Evolutionary conservation across 768 basidiomycete genomes (phyloP).

Genomic region (Ramaria rubella): DNA sequence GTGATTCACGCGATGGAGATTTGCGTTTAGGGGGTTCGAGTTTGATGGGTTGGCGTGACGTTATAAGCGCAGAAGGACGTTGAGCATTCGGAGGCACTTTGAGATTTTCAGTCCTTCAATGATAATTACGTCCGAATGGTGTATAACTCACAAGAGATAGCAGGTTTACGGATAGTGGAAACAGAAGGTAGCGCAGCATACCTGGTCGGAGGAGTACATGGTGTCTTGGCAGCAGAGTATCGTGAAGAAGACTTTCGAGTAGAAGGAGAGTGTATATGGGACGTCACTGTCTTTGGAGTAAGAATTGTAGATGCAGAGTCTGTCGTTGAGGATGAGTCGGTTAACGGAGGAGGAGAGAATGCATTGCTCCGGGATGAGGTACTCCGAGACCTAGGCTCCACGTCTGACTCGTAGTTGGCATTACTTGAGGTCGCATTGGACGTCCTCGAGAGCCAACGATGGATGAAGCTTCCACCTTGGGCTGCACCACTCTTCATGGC

Average conservation of each 20-base stretch:
- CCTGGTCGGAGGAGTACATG: conserved; percentile 7
- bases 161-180: background rate
- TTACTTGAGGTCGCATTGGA: background rate
- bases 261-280: background rate
- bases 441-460: conserved; percentile 8
- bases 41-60: background rate
- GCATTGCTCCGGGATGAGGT: background rate
- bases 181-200: background rate
- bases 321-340: conserved; percentile 3
- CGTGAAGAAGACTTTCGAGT: background rate
- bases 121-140: background rate
- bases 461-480: conserved; percentile 3
- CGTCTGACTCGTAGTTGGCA: background rate
- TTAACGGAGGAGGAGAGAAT: conserved; percentile 8
- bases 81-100: conserved; percentile 1
- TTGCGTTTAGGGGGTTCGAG: background rate
- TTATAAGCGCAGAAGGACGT: background rate
- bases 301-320: background rate
- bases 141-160: conserved; percentile 1
- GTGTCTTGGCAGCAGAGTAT: background rate
- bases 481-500: conserved; percentile 2
- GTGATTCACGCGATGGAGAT: background rate
- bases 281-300: background rate
- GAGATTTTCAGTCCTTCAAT: background rate
- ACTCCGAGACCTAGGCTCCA: too few relatives aligned